Conservation (phyloP, 345 rosid genomes). For the Pugionium dolabratum region DNA sequence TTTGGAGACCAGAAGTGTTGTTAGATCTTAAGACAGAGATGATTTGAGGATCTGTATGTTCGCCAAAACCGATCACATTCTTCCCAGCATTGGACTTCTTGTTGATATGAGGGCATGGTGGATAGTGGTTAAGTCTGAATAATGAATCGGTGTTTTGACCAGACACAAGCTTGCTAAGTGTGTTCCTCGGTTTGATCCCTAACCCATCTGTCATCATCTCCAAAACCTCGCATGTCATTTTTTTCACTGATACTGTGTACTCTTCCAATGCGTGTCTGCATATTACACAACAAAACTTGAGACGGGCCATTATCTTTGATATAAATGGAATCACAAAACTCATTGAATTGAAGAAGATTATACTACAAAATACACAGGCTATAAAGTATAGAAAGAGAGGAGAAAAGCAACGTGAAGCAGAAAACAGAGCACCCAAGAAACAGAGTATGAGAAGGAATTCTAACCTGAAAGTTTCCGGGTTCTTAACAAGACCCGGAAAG, state of each 20-base stretch:
- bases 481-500: slow-evolving; percentile 39
- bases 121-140: slow-evolving; percentile 82
- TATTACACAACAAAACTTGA: not conserved
- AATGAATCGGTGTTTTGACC: slow-evolving; percentile 66
- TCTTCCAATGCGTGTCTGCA: slow-evolving; percentile 60
- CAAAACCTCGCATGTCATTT: slow-evolving; percentile 66
- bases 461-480: slow-evolving; percentile 56
- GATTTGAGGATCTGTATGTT: slow-evolving; percentile 93
- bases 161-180: slow-evolving; percentile 67
- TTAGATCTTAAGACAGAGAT: slow-evolving; percentile 79
- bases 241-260: slow-evolving; percentile 59
- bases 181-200: slow-evolving; percentile 54
- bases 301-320: not conserved
- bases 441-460: not conserved
- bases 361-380: not conserved
- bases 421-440: slow-evolving; percentile 2
- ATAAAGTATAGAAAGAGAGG: slow-evolving; percentile 3
- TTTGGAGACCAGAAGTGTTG: slow-evolving; percentile 83
- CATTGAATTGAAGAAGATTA: not conserved
- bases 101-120: slow-evolving; percentile 44
- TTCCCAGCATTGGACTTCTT: slow-evolving; percentile 20
- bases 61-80: slow-evolving; percentile 72
- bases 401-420: not conserved
- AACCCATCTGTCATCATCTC: slow-evolving; percentile 78
- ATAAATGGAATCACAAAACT: not conserved